These are phyloP conservation scores for Penicillium rolfsii DNA, from an alignment of 2,329 filamentous ascomycete genomes.

Conservation along the genomic window DNA sequence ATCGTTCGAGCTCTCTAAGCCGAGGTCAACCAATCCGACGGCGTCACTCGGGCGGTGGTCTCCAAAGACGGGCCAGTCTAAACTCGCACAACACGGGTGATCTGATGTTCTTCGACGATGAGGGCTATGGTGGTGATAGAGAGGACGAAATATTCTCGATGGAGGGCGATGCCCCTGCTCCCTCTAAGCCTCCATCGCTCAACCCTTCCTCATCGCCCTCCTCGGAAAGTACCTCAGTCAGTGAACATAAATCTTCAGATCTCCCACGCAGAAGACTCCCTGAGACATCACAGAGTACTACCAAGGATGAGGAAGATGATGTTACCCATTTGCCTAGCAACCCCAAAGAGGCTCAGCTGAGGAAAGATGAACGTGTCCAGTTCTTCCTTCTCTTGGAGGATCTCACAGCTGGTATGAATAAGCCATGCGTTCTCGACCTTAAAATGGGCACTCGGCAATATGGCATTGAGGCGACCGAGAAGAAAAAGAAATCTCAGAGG, in stretches of 20 bases:
- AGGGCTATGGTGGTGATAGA: slow-evolving; percentile 79
- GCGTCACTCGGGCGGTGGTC: slow-evolving; percentile 83
- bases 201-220: slow-evolving; percentile 22
- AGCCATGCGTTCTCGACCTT: slow-evolving; percentile 93
- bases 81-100: slow-evolving; percentile 69
- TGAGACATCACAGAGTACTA: slow-evolving; percentile 11
- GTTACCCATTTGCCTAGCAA: slow-evolving; percentile 61
- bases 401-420: slow-evolving; percentile 93
- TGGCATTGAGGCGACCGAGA: slow-evolving; percentile 84
- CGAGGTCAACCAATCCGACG: slow-evolving; percentile 53
- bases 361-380: slow-evolving; percentile 67
- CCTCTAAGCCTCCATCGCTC: slow-evolving; percentile 5
- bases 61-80: slow-evolving; percentile 76
- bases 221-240: slow-evolving; percentile 11
- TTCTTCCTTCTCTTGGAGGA: slow-evolving; percentile 94
- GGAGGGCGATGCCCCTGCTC: slow-evolving; percentile 56
- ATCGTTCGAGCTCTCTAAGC: slow-evolving; percentile 41
- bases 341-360: slow-evolving; percentile 71
- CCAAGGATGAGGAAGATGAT: slow-evolving; percentile 28
- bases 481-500: slow-evolving; percentile 90
- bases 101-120: slow-evolving; percentile 88
- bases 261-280: slow-evolving; percentile 2
- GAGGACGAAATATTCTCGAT: slow-evolving; percentile 72
- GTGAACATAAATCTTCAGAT: slow-evolving; percentile 1
- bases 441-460: slow-evolving; percentile 99